These are phyloP conservation scores for Prunus dulcis DNA, from an alignment of 306 rosid genomes.

Conservation along the genomic window DNA sequence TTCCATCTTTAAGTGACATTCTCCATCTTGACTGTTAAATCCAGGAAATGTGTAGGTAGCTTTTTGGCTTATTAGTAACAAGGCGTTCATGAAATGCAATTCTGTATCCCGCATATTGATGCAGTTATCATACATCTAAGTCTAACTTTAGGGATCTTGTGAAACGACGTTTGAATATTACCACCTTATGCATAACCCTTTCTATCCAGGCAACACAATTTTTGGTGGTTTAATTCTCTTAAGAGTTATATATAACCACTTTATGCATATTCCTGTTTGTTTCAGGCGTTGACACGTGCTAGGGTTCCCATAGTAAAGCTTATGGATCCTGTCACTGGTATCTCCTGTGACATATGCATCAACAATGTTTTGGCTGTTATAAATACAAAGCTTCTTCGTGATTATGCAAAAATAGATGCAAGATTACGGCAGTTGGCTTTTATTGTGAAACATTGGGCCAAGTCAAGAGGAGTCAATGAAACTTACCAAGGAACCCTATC, in stretches of 20 bases:
- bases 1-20: background rate
- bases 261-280: constrained; percentile 20
- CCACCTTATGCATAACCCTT: background rate
- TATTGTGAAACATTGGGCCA: constrained; percentile 96
- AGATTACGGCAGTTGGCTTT: constrained; percentile 82
- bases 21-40: background rate
- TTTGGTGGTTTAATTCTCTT: background rate
- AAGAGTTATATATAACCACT: background rate
- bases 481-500: constrained; percentile 97
- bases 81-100: background rate
- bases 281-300: constrained; percentile 92
- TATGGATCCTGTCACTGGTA: constrained; percentile 83
- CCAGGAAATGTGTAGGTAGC: background rate
- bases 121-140: background rate
- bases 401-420: constrained; percentile 69
- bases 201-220: background rate
- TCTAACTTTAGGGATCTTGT: background rate
- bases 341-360: constrained; percentile 95
- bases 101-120: background rate
- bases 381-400: constrained; percentile 88
- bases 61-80: background rate
- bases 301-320: constrained; percentile 99
- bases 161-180: background rate
- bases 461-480: constrained; percentile 94
- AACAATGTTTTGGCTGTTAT: constrained; percentile 93